Percentiles rank a stretch among this genome's conserved stretches.
These are phyloP conservation scores for Paecilomyces formosus DNA, from an alignment of 2,329 filamentous ascomycete species.

Conservation along the genomic window DNA sequence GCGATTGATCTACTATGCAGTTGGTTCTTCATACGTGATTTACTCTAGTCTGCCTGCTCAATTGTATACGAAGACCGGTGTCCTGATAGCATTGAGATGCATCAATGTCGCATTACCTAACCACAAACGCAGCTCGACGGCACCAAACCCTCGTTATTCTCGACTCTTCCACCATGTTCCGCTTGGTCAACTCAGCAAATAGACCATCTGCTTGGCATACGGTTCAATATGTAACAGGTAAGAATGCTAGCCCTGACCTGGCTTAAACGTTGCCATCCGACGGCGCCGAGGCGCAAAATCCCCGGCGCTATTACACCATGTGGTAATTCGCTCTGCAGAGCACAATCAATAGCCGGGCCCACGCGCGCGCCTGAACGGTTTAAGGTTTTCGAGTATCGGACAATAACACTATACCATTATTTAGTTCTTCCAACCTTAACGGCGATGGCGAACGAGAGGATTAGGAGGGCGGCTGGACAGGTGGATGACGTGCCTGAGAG, in stretches of 20 bases:
- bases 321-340: neutral
- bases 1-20: too few relatives aligned
- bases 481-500: too few relatives aligned
- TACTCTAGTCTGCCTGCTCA: too few relatives aligned
- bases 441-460: neutral
- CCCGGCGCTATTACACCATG: neutral
- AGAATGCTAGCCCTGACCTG: neutral
- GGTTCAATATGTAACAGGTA: neutral
- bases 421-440: neutral
- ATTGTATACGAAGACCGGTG: too few relatives aligned
- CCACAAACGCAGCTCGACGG: too few relatives aligned
- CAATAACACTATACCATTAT: neutral
- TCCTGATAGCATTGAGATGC: too few relatives aligned
- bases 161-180: too few relatives aligned
- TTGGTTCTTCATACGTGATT: too few relatives aligned
- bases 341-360: neutral
- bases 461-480: neutral
- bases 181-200: too few relatives aligned
- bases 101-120: too few relatives aligned
- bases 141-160: too few relatives aligned
- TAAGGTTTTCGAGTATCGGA: neutral
- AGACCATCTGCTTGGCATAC: too few relatives aligned
- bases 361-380: neutral
- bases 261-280: neutral
- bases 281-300: neutral